Evolutionary conservation across 2,329 filamentous ascomycete genomes (phyloP), one percentile per base, ranked within the genome.

Genomic region (Penicillium fuscoglaucum): DNA sequence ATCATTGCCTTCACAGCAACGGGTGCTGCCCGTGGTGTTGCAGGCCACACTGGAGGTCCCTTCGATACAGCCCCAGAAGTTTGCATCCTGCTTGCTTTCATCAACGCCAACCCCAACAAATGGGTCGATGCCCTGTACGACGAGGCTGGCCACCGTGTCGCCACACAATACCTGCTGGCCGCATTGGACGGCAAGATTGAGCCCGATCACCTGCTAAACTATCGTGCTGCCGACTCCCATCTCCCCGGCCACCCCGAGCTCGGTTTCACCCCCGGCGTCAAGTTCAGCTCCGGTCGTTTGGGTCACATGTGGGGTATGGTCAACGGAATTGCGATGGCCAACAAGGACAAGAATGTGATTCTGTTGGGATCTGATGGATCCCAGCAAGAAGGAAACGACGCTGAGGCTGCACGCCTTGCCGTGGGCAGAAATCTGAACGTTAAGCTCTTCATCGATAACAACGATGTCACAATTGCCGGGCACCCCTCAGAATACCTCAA

Each of bases 311-410:
- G 74, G 74, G 69, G 62, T 6, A 71, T 76, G 65, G 68, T 74
- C 13, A 77, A 77, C 55, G 74, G 74, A 35, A 71, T 77, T 24
- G 63, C 70, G 35, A 69, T 77, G 70, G 73, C 73, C 19, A 70
- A 75, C 63, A 63, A 66, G 40, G 70, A 71, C 15, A 76, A 77
- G 66, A 71, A 69, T 9, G 63, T 76, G 15, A 61, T 77, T 19
- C 49, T 76, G 54, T 59, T 77, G 35, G 74, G 74, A 24, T 77
- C 74, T 0, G 74, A 77, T 59, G 74, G 74, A 17, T 74, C 74
- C n/a, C 74, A 77, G 58, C 74, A 76, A 57, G 74, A 77, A 67
- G 74, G 74, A 59, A 74, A 77, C 37, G 74, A 77, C 37, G 74
- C 72, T n/a, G 74, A 77, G 58, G 74, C 74, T 9, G 74, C 74